Evolutionary conservation across 768 basidiomycete genomes (phyloP).

Genomic region (Amylocystis lapponica): DNA sequence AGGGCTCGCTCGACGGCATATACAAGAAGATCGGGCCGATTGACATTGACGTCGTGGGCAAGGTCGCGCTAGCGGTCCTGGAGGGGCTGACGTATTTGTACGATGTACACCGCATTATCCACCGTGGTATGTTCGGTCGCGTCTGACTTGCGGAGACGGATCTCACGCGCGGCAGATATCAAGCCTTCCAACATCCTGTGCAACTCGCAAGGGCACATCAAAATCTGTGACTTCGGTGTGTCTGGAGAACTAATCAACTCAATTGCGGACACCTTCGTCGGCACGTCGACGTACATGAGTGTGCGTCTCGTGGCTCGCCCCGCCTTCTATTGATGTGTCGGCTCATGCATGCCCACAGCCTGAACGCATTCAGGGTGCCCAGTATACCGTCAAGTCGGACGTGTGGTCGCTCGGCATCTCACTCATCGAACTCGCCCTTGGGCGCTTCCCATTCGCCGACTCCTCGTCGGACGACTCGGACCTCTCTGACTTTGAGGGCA

Average conservation of each 20-base stretch:
- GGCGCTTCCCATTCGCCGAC: conserved; percentile 94
- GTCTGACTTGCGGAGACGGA: neutral
- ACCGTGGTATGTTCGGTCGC: conserved; percentile 61
- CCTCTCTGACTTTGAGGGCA: conserved; percentile 72
- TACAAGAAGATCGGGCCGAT: conserved; percentile 96
- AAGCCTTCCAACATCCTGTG: conserved; percentile 97
- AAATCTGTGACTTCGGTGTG: conserved; percentile 99
- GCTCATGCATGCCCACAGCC: conserved; percentile 49
- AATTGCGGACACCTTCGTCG: conserved; percentile 98
- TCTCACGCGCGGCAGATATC: conserved; percentile 64
- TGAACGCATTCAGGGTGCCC: conserved; percentile 97
- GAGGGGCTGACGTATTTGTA: conserved; percentile 96
- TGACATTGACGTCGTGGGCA: conserved; percentile 86
- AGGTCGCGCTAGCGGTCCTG: conserved; percentile 91
- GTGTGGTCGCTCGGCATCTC: conserved; percentile 99
- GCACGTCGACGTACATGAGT: conserved; percentile 99
- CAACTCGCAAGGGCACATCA: conserved; percentile 94
- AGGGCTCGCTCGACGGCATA: conserved; percentile 88
- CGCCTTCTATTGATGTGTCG: conserved; percentile 7
- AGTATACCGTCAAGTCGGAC: conserved; percentile 98
- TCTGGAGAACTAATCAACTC: conserved; percentile 98
- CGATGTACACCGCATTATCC: conserved; percentile 96
- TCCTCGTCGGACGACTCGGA: conserved; percentile 72
- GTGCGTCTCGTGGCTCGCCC: conserved; percentile 43
- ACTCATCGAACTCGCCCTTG: conserved; percentile 92